Conservation (phyloP, 345 rosid genomes). For the Laguncularia racemosa region DNA sequence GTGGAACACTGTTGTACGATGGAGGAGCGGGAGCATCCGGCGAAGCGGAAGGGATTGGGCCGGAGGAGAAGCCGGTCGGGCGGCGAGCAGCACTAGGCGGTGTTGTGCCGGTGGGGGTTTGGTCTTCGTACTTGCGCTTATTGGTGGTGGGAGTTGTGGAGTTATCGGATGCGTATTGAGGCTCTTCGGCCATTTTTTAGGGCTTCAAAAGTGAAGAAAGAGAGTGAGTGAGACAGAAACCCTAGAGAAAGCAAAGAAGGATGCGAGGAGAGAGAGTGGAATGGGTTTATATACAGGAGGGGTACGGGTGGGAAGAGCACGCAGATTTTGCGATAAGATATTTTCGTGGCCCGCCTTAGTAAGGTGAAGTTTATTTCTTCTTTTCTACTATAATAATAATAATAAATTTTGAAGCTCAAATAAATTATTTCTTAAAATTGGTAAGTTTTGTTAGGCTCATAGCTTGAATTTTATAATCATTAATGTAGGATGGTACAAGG, state of each 20-base stretch:
- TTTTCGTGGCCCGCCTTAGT: too few relatives aligned
- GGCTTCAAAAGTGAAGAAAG: not conserved
- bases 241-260: conserved; percentile 34
- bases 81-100: conserved; percentile 50
- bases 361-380: too few relatives aligned
- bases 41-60: conserved; percentile 38
- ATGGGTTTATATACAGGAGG: too few relatives aligned
- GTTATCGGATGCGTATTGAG: conserved; percentile 63
- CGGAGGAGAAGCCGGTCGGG: conserved; percentile 87
- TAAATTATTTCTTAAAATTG: too few relatives aligned
- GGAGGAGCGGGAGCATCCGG: conserved; percentile 32
- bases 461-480: too few relatives aligned
- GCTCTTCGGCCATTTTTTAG: conserved; percentile 81
- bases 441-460: too few relatives aligned
- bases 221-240: conserved; percentile 39
- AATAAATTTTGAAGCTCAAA: too few relatives aligned
- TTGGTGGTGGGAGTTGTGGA: conserved; percentile 10
- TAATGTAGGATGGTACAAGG: too few relatives aligned
- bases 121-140: conserved; percentile 95
- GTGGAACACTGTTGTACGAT: conserved; percentile 73
- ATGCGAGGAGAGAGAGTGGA: not conserved
- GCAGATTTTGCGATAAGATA: too few relatives aligned
- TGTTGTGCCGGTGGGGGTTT: conserved; percentile 14
- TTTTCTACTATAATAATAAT: too few relatives aligned
- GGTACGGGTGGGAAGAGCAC: too few relatives aligned